These are phyloP conservation scores for Leptographium galeiforme DNA, from an alignment of 2,329 filamentous ascomycete species.

Conservation along the genomic window DNA sequence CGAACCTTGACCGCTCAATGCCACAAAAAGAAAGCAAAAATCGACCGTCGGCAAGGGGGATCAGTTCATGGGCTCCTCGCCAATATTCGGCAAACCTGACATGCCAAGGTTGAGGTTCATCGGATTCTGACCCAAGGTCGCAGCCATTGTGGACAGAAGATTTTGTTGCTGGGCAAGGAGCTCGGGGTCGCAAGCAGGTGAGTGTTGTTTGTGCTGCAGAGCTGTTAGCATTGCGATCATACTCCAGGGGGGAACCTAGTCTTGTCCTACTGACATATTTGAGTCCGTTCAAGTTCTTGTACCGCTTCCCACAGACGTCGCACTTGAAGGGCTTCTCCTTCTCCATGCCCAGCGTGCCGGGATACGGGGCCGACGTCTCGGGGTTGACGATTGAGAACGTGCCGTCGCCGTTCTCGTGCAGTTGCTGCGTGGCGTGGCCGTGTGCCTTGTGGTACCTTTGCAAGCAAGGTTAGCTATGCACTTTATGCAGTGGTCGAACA, in stretches of 20 bases:
- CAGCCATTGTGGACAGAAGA: conserved; percentile 20
- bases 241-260: conserved; percentile 5
- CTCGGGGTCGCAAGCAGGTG: conserved; percentile 80
- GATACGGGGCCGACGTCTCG: conserved; percentile 85
- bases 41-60: not conserved
- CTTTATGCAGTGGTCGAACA: not conserved
- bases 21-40: not conserved
- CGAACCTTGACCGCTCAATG: not conserved
- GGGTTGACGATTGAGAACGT: conserved; percentile 98
- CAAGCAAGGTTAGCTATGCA: conserved; percentile 7
- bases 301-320: conserved; percentile 92
- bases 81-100: conserved; percentile 25
- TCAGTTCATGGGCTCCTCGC: conserved; percentile 26
- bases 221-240: conserved; percentile 17
- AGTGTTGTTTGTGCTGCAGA: conserved; percentile 60
- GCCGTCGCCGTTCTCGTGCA: conserved; percentile 92
- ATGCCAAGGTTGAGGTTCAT: conserved; percentile 20
- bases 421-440: conserved; percentile 89
- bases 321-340: conserved; percentile 99
- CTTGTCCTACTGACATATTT: conserved; percentile 57
- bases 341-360: conserved; percentile 97
- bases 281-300: conserved; percentile 96
- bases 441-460: conserved; percentile 60
- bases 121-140: conserved; percentile 15
- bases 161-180: conserved; percentile 32